Percentiles rank a stretch among this genome's conserved stretches.
Conservation (phyloP, 192 early-diverging fungal species). For the Coemansia sp. region DNA sequence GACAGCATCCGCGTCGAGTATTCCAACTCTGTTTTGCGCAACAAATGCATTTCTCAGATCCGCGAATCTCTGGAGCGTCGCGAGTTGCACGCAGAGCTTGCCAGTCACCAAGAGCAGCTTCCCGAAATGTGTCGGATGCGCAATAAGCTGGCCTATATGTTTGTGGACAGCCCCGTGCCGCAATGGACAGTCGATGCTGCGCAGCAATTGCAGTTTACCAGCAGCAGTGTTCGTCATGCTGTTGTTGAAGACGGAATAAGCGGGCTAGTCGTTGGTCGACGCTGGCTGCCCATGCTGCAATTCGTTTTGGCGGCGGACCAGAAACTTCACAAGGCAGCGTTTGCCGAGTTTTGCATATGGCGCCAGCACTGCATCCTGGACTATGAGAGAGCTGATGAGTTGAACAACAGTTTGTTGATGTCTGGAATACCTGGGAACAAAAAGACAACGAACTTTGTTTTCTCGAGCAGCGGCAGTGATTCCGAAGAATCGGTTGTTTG, state of each 20-base stretch:
- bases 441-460: too few species aligned
- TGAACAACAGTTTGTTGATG: not conserved
- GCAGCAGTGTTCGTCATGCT: not conserved
- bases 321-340: constrained; percentile 1
- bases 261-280: not conserved
- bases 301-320: not conserved
- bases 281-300: not conserved
- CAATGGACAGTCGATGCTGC: not conserved
- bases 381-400: not conserved
- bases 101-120: too few species aligned
- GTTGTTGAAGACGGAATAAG: not conserved
- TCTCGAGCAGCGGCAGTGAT: too few species aligned
- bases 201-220: not conserved
- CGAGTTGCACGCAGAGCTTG: too few species aligned
- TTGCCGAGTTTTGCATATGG: constrained; percentile 10
- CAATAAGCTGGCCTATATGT: too few species aligned
- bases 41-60: too few species aligned
- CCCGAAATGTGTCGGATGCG: too few species aligned
- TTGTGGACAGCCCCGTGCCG: too few species aligned
- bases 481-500: too few species aligned
- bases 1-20: not conserved
- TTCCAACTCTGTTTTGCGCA: not conserved
- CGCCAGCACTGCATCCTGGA: constrained; percentile 3
- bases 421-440: too few species aligned
- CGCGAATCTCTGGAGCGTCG: too few species aligned